phyloP scores from a whole-genome alignment of 495 filamentous ascomycete genomes.

The Aspergillus heteromorphus region DNA sequence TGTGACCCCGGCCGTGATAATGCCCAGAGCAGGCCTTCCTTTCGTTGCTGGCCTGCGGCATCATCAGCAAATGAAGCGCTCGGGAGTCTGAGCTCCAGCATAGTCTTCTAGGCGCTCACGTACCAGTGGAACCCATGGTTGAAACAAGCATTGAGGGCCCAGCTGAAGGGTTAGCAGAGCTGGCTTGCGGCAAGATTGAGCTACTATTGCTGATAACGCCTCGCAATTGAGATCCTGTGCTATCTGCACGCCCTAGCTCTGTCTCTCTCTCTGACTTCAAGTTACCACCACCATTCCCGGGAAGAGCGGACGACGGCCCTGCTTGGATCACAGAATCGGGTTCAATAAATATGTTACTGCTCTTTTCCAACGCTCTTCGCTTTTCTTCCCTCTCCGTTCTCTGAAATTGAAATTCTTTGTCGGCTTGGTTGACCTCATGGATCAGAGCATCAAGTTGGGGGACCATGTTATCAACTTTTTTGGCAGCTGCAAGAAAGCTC shows the following conservation, averaged over 20 bases:
- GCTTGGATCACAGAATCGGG: constrained; percentile 49
- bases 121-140: constrained; percentile 29
- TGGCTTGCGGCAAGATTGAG: constrained; percentile 43
- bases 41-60: constrained; percentile 54
- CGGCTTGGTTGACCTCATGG: constrained; percentile 80
- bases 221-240: constrained; percentile 61
- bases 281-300: constrained; percentile 31
- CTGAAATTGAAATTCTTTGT: constrained; percentile 93
- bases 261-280: constrained; percentile 56
- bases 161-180: constrained; percentile 28
- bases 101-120: constrained; percentile 55
- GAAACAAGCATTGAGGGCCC: constrained; percentile 26
- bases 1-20: constrained; percentile 89
- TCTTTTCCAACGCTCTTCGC: constrained; percentile 81
- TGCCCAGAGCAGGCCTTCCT: constrained; percentile 94
- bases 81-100: constrained; percentile 69
- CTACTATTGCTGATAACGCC: constrained; percentile 43
- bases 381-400: constrained; percentile 92
- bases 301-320: constrained; percentile 20
- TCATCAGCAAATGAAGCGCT: constrained; percentile 26
- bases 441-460: constrained; percentile 92
- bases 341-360: constrained; percentile 73
- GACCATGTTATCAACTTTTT: constrained; percentile 80
- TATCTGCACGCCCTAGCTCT: constrained; percentile 66
- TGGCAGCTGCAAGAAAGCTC: constrained; percentile 72